Evolutionary conservation across 2,329 filamentous ascomycete genomes (phyloP), one percentile per base, ranked within the genome.

Genomic region (Ophiostoma sp.): DNA sequence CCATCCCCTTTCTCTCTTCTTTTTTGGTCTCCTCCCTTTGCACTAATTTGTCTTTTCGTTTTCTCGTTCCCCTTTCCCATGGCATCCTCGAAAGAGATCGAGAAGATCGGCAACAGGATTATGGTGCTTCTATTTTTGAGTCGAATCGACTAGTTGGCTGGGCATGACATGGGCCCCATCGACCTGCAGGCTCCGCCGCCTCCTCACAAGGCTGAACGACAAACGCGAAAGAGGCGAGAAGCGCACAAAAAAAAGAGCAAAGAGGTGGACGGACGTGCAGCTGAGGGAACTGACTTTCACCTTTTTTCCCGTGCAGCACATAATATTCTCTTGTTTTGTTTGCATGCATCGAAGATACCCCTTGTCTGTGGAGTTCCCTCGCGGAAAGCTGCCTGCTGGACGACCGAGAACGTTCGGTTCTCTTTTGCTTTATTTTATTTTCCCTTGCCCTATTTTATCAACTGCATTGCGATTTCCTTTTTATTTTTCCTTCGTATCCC

Each of bases 341-440:
- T 50, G 15, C 64, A n/a, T 68, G 11, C 25, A 68, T 50, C 28
- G 25, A 68, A 68, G 64, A 68, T 68, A 68, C 64, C 64, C 63
- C 17, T 12, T 33, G 45, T 33, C 42, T 66, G 7, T 50, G 17
- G 28, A 50, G 7, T 48, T 50, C 33, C 57, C 36, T 68, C 19
- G 17, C 28, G 15, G 64, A 15, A 25, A 33, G 8, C 22, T 19
- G 17, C 25, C n/a, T 48, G n/a, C 28, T 8, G 63, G 25, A 66
- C 15, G 59, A 25, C 36, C 6, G 12, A 45, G n/a, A 36, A 28
- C 61, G 9, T 66, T 25, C 63, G 22, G 12, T 25, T 25, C 5
- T 48, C 22, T n/a, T 45, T 66, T 66, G 11, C 39, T 28, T 48
- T 36, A 36, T 39, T 66, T 28, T 28, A 2, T 48, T 25, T 15